Base-by-base conservation (phyloP, 139 green algal species). In the Parachlorella kessleri region DNA sequence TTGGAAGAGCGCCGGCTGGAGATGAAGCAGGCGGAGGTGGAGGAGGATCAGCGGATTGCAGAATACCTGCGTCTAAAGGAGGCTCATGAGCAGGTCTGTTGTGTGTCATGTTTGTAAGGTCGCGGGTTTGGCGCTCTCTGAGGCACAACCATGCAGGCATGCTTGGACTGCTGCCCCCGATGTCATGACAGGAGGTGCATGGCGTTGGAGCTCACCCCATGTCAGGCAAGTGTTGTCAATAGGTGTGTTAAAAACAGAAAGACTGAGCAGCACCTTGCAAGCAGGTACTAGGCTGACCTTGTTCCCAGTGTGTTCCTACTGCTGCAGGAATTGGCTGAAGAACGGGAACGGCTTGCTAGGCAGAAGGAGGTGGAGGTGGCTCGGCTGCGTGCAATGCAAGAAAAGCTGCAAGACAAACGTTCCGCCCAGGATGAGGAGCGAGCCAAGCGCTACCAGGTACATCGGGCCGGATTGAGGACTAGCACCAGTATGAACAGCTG, bases 351-450 rank as follows among this genome's bases (percentile, higher is more conserved):
- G 3, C n/a, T 55, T 6, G 75, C 75, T 66, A 74, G 75, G 66
- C n/a, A 42, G n/a, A 81, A 75, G 66, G 75, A 81, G 66, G 41
- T 81, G 35, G 75, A 81, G 75, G 75, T 81, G 66, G 75, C 75
- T 21, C 75, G 75, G 3, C 75, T 81, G 75, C 66, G 75, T 33
- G 48, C 66, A 1, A 69, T 81, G 75, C 75, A 81, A 48, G 75
- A 81, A 66, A 81, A 69, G 66, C 74, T 81, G 26, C 67, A 67
- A 35, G 75, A 81, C 75, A 81, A 75, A 39, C 41, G 75, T 3
- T 72, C 75, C 3, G 75, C 75, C 3, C 75, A 75, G 66, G 75
- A 81, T 35, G 75, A 81, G 53, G 75, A 66, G 9, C 75, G 75
- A 3, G 75, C 75, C 48, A 75, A 75, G 66, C 35, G 48, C n/a